Conservation (phyloP, 2,329 filamentous ascomycete genomes). For the Capronia americana region DNA sequence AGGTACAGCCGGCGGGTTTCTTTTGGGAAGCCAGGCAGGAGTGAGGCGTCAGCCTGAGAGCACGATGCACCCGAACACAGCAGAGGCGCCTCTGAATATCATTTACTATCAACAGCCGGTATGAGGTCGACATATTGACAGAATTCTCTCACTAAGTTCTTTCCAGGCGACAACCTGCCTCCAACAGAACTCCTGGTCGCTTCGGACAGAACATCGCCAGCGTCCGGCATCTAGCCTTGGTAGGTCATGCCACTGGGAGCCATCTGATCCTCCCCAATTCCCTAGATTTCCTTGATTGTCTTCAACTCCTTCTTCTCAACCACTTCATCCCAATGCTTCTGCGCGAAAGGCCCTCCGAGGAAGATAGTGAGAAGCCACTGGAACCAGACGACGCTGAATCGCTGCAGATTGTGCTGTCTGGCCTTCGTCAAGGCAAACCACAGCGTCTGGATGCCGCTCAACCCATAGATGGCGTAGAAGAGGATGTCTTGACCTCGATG, state of each 20-base stretch:
- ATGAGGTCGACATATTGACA: background rate
- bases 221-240: background rate
- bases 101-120: background rate
- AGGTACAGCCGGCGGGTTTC: too few relatives aligned
- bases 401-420: constrained; percentile 31
- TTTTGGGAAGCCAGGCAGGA: too few relatives aligned
- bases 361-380: constrained; percentile 34
- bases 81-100: background rate
- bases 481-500: constrained; percentile 30
- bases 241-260: background rate
- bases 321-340: constrained; percentile 30
- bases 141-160: background rate
- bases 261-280: background rate
- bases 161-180: background rate
- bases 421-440: constrained; percentile 30
- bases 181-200: background rate
- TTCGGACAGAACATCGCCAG: background rate
- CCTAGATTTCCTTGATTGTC: constrained; percentile 31
- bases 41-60: too few relatives aligned
- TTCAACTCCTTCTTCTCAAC: constrained; percentile 33
- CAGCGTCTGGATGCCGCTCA: constrained; percentile 24
- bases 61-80: background rate
- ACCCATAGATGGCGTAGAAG: constrained; percentile 32
- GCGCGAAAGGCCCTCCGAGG: constrained; percentile 24
- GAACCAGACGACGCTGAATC: constrained; percentile 30